A percentile compares a stretch with the other conserved stretches of the same genome.
These are phyloP conservation scores for Xerocomus cyaneibrunnescens DNA, from an alignment of 1,284 basidiomycete species.

Conservation along the genomic window DNA sequence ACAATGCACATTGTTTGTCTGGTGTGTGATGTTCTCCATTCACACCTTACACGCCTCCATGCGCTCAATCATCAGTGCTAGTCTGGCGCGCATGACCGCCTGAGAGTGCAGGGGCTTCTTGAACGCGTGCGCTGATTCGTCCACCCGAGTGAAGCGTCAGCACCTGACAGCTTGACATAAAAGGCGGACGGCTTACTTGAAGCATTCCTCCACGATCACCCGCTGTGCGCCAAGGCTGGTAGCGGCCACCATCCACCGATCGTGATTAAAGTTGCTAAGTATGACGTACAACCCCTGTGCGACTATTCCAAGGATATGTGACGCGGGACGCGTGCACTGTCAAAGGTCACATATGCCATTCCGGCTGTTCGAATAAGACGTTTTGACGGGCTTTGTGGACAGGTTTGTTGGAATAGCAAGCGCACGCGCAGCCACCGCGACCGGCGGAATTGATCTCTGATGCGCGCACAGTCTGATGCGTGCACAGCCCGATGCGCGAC, in stretches of 20 bases:
- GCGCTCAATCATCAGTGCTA: conserved; percentile 72
- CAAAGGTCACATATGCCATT: too few species aligned
- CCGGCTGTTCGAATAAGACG: too few species aligned
- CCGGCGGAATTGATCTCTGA: too few species aligned
- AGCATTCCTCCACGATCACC: conserved; percentile 50
- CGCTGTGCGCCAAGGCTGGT: conserved; percentile 56
- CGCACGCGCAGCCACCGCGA: too few species aligned
- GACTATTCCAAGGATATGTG: too few species aligned
- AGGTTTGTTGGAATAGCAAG: too few species aligned
- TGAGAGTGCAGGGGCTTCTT: conserved; percentile 71
- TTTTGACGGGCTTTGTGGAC: too few species aligned
- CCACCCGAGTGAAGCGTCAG: too few species aligned
- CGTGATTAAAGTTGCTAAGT: conserved; percentile 58
- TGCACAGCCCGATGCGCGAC: too few species aligned
- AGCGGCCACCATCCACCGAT: conserved; percentile 71
- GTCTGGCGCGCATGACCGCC: conserved; percentile 69
- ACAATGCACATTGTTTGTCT: too few species aligned
- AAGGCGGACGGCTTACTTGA: conserved; percentile 66
- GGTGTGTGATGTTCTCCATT: conserved; percentile 88
- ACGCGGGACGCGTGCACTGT: conserved; percentile 5
- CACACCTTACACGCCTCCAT: conserved; percentile 68
- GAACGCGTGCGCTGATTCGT: conserved; percentile 65
- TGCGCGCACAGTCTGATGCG: too few species aligned
- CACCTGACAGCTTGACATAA: too few species aligned
- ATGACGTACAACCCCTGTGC: neutral